Evolutionary conservation across 176 grass and related monocot genomes (phyloP).

Genomic region (Eleusine indica): DNA sequence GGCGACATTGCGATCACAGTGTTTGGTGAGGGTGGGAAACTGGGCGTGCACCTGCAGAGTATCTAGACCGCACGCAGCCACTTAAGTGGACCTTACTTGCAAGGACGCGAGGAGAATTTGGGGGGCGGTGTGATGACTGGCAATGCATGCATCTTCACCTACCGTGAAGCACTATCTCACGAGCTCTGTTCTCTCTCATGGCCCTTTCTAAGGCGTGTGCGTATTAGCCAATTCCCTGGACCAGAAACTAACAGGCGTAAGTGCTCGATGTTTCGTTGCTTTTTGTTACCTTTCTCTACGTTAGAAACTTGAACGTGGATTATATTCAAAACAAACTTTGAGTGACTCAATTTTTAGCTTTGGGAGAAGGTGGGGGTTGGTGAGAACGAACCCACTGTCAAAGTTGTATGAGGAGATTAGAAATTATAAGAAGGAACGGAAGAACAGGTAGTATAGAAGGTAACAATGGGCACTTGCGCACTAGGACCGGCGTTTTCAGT

Average conservation of each 20-base stretch:
- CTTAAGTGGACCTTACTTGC: not conserved
- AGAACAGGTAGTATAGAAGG: not conserved
- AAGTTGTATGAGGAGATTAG: not conserved
- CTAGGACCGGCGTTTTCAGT: not conserved
- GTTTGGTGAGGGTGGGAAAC: constrained; percentile 21
- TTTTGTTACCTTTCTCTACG: not conserved
- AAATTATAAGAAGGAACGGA: not conserved
- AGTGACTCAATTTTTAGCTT: not conserved
- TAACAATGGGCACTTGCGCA: not conserved
- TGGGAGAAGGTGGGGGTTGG: not conserved
- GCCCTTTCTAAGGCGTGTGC: not conserved
- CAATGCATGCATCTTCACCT: constrained; percentile 12
- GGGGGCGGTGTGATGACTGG: not conserved
- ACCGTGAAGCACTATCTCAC: constrained; percentile 10
- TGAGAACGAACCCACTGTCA: not conserved
- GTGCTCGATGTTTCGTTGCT: not conserved
- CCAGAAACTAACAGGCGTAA: not conserved
- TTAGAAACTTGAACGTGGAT: constrained; percentile 2
- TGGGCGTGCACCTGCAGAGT: not conserved
- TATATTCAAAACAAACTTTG: not conserved
- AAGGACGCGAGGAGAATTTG: not conserved
- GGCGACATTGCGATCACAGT: not conserved
- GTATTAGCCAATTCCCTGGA: not conserved
- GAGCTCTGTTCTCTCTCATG: not conserved
- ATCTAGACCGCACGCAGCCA: not conserved